Evolutionary conservation across 305 asterid species (phyloP).

Genomic region (Fraxinus sp.): DNA sequence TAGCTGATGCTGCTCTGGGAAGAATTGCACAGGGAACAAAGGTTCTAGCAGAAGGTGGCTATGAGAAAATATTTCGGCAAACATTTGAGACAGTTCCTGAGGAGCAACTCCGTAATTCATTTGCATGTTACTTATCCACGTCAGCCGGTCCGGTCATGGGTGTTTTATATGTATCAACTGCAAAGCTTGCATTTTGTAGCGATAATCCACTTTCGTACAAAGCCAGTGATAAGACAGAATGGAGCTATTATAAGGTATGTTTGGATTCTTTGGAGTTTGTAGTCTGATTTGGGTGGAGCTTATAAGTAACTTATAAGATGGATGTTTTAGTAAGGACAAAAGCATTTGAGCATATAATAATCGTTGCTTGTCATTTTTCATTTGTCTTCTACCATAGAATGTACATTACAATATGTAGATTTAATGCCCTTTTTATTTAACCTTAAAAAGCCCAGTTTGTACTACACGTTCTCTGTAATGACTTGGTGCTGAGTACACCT

Average conservation of each 20-base stretch:
- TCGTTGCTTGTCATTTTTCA: neutral
- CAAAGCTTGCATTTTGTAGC: slow-evolving; percentile 95
- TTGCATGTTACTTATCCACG: slow-evolving; percentile 89
- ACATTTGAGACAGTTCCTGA: slow-evolving; percentile 95
- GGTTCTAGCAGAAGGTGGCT: slow-evolving; percentile 98
- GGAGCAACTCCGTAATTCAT: slow-evolving; percentile 80
- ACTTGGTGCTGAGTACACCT: neutral
- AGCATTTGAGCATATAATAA: neutral
- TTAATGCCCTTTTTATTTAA: neutral
- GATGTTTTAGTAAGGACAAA: neutral
- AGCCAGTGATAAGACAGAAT: slow-evolving; percentile 72
- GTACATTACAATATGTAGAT: neutral
- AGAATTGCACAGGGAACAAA: slow-evolving; percentile 97
- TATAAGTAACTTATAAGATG: neutral
- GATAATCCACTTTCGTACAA: slow-evolving; percentile 89
- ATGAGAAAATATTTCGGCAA: slow-evolving; percentile 87
- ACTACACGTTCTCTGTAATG: neutral
- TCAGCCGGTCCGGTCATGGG: slow-evolving; percentile 99
- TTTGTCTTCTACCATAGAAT: neutral
- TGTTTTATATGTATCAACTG: slow-evolving; percentile 72
- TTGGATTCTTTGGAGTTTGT: neutral
- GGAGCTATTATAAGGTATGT: slow-evolving; percentile 98
- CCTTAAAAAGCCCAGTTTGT: neutral
- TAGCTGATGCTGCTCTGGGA: slow-evolving; percentile 94
- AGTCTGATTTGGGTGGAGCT: neutral